Evolutionary conservation across 352 stramenopile species (phyloP).

Genomic region (Pythium volutum): DNA sequence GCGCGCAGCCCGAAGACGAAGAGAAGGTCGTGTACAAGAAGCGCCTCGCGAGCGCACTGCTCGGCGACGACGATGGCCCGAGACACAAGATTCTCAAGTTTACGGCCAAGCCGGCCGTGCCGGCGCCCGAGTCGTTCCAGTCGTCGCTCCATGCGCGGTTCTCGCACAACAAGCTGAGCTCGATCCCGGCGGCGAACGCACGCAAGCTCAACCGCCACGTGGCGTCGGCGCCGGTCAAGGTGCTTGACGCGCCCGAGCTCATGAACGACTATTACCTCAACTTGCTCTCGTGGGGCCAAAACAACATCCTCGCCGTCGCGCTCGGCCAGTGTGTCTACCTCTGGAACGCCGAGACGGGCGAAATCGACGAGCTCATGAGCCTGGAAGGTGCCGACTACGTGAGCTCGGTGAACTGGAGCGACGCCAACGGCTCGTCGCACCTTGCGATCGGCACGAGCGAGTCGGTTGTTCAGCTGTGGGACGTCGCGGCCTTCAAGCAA

Average conservation of each 20-base stretch:
- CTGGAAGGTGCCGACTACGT: conserved; percentile 93
- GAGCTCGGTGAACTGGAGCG: conserved; percentile 96
- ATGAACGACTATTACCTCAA: conserved; percentile 99
- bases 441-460: conserved; percentile 95
- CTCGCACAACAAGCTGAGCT: conserved; percentile 94
- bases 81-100: conserved; percentile 97
- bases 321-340: conserved; percentile 97
- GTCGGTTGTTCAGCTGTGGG: conserved; percentile 96
- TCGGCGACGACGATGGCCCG: conserved; percentile 69
- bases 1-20: conserved; percentile 45
- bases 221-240: conserved; percentile 93
- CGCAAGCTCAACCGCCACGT: conserved; percentile 94
- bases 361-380: conserved; percentile 94
- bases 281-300: conserved; percentile 95
- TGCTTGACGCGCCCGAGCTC: conserved; percentile 97
- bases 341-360: conserved; percentile 95
- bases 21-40: conserved; percentile 85
- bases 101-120: conserved; percentile 93
- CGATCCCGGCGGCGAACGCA: conserved; percentile 55
- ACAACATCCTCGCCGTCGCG: conserved; percentile 97
- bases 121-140: conserved; percentile 92
- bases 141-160: conserved; percentile 92
- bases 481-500: conserved; percentile 91
- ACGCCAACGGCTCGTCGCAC: conserved; percentile 71
- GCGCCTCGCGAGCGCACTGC: conserved; percentile 69